These are phyloP conservation scores for Eucalyptus cloeziana DNA, from an alignment of 345 rosid species.

Conservation along the genomic window DNA sequence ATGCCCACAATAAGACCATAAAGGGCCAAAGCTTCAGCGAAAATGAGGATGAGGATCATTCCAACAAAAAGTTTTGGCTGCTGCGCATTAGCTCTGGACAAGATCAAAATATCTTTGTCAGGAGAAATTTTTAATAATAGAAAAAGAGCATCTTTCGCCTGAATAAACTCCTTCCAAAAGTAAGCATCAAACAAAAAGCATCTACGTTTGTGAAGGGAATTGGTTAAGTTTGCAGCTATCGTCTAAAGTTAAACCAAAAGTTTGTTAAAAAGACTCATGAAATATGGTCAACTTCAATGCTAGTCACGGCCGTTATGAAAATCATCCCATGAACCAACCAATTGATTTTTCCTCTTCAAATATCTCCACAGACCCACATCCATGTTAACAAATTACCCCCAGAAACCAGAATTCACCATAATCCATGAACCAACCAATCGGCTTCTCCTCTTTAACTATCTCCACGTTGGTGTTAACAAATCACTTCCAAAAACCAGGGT, in stretches of 20 bases:
- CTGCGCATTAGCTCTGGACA: constrained; percentile 33
- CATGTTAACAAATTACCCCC: not conserved
- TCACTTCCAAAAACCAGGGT: not conserved
- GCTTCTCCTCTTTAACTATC: not conserved
- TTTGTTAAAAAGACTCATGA: not conserved
- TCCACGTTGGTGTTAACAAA: not conserved
- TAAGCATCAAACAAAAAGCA: not conserved
- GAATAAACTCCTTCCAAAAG: not conserved
- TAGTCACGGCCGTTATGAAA: not conserved
- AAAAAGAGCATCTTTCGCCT: not conserved
- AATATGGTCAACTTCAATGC: not conserved
- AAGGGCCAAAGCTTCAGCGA: constrained; percentile 34
- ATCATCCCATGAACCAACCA: not conserved
- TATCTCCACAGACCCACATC: not conserved
- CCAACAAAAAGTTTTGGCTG: constrained; percentile 43
- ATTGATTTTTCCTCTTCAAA: not conserved
- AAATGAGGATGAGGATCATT: constrained; percentile 39
- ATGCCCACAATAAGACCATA: constrained; percentile 40
- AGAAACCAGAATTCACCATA: not conserved
- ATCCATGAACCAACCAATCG: not conserved
- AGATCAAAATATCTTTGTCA: not conserved
- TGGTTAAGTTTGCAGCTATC: not conserved
- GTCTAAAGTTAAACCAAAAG: not conserved
- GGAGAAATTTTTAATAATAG: not conserved
- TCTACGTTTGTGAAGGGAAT: not conserved